Evolutionary conservation across 345 rosid species (phyloP).

Genomic region (Populus davidiana): DNA sequence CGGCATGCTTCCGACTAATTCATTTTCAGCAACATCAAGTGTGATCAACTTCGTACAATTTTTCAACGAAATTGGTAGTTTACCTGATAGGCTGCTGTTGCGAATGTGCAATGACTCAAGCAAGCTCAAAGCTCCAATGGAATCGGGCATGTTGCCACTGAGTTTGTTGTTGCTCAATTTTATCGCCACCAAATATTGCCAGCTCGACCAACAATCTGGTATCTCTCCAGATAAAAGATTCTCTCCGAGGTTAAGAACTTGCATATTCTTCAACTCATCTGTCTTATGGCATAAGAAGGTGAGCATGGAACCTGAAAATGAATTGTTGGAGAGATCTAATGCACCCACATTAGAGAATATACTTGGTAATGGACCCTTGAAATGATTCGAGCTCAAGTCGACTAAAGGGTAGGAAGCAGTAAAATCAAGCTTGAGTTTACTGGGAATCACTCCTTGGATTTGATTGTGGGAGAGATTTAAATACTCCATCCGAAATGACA

Average conservation of each 20-base stretch:
- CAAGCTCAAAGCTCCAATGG: background rate
- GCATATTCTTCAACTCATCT: background rate
- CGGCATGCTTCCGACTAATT: slow-evolving; percentile 5
- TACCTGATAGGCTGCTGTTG: slow-evolving; percentile 4
- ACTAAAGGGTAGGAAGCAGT: background rate
- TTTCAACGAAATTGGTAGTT: slow-evolving; percentile 3
- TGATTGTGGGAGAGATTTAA: slow-evolving; percentile 9
- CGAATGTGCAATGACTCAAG: background rate
- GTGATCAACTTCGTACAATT: background rate
- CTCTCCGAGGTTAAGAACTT: background rate
- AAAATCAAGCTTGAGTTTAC: background rate
- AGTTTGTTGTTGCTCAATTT: background rate
- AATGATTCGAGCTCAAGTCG: slow-evolving; percentile 10
- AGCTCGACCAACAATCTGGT: slow-evolving; percentile 20
- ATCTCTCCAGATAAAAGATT: slow-evolving; percentile 10
- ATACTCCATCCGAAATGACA: background rate
- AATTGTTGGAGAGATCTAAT: slow-evolving; percentile 8
- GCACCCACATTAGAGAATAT: background rate
- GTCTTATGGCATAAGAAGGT: background rate
- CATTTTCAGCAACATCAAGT: slow-evolving; percentile 6
- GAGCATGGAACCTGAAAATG: slow-evolving; percentile 11
- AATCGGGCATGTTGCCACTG: background rate
- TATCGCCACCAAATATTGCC: background rate
- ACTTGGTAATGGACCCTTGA: slow-evolving; percentile 1
- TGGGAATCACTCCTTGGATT: background rate